Evolutionary conservation across 345 rosid species (phyloP), one percentile per base, ranked within the genome.

Genomic region (Mallotus nudiflorus): DNA sequence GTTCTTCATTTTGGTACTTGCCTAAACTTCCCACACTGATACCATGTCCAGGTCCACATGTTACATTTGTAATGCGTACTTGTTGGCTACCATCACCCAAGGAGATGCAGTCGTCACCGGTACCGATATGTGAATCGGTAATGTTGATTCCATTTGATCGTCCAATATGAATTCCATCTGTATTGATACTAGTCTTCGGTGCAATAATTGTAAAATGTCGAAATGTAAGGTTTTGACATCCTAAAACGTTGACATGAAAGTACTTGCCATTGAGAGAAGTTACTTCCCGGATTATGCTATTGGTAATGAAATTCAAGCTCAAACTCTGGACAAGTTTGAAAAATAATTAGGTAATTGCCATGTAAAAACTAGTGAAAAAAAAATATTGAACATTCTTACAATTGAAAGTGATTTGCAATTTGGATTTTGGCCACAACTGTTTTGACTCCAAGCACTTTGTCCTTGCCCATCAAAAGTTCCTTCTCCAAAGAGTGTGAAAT

Each of bases 91-190:
- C 62, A 16, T 57, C 62, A 16, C 62, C 62, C 1, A 57, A 14
- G 16, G 39, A 57, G 37, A 28, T 57, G 20, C 62, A 57, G 28
- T 57, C 62, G 29, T 57, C 62, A 9, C 62, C 62, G 1, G 62
- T 57, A 9, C 20, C 20, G 7, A 28, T 57, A 3, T 57, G 16
- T 8, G 40, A 11, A 29, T 57, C 20, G 29, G 19, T 57, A 5
- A 57, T 29, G 14, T 6, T 57, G 39, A 57, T 9, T 7, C 35
- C 62, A 1, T 28, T 28, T 6, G 62, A 57, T 57, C 39, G 20
- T 5, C 62, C 62, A 7, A 57, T 16, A 8, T 57, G 62, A 28
- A 57, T 57, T 29, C 62, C 62, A 15, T 29, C 22, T 0, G 20
- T 57, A n/a, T 57, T 57, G 9, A 18, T 5, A 9, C 39, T 28